These are phyloP conservation scores for Backusella luteola DNA, from an alignment of 192 early-diverging fungal genomes.

Conservation along the genomic window DNA sequence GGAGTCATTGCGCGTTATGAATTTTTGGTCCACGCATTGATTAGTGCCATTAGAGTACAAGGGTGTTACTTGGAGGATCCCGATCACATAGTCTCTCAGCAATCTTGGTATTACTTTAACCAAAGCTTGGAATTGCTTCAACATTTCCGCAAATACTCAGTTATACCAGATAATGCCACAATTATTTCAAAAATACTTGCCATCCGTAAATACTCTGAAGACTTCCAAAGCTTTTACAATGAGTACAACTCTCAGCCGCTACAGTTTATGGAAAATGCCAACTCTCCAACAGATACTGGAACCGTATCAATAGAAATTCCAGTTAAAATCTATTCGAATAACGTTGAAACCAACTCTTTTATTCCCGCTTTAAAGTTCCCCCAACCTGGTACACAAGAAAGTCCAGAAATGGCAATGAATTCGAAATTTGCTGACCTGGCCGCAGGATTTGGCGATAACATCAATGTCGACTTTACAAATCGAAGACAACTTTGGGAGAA, in stretches of 20 bases:
- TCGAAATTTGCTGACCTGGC: neutral
- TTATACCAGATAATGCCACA: neutral
- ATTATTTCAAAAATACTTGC: neutral
- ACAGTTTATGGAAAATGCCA: neutral
- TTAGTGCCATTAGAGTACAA: neutral
- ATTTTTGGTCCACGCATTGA: neutral
- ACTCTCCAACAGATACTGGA: neutral
- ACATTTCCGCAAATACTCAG: neutral
- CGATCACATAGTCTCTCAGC: neutral
- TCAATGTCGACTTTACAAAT: neutral
- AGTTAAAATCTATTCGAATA: neutral
- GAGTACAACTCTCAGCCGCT: neutral
- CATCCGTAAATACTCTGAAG: neutral
- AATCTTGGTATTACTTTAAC: constrained; percentile 1
- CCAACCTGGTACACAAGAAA: neutral
- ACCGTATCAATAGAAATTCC: neutral
- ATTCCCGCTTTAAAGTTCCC: neutral
- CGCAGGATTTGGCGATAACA: neutral
- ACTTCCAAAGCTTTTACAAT: neutral
- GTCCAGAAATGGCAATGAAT: neutral
- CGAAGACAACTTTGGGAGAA: neutral
- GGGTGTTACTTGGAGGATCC: neutral
- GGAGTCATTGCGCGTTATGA: neutral
- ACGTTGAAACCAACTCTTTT: neutral
- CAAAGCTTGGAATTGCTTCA: neutral